A percentile compares a stretch with the other conserved stretches of the same genome.
These are phyloP conservation scores for Babesia caballi DNA, from an alignment of 169 alveolate genomes.

Conservation along the genomic window DNA sequence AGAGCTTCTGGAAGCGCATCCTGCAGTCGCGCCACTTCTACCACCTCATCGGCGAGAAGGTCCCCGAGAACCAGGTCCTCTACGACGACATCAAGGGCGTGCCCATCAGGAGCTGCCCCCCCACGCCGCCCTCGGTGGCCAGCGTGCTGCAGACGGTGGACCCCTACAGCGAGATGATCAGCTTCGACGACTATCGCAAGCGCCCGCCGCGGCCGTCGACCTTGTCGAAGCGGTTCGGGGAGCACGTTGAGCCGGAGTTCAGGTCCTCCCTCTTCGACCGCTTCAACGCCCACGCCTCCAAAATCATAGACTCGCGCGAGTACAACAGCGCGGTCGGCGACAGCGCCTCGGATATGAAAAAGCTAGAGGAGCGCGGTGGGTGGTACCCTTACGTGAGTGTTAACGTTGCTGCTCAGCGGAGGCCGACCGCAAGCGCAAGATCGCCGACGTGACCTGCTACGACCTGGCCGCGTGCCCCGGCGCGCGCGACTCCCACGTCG, in stretches of 20 bases:
- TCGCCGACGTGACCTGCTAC: slow-evolving; percentile 19
- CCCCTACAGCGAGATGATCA: slow-evolving; percentile 30
- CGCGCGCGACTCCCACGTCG: background rate
- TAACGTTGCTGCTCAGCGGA: slow-evolving; percentile 23
- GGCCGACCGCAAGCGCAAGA: slow-evolving; percentile 41
- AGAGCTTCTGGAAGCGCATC: slow-evolving; percentile 60
- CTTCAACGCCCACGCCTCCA: slow-evolving; percentile 48
- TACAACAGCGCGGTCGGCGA: background rate
- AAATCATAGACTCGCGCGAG: slow-evolving; percentile 25
- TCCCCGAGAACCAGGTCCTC: slow-evolving; percentile 41
- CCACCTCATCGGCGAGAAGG: slow-evolving; percentile 51
- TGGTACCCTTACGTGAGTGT: background rate
- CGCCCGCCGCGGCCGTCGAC: background rate
- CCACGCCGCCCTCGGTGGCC: slow-evolving; percentile 4
- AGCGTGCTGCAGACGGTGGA: slow-evolving; percentile 26
- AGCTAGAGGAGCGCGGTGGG: slow-evolving; percentile 38
- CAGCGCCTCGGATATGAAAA: background rate
- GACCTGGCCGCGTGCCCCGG: slow-evolving; percentile 1
- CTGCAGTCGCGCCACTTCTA: slow-evolving; percentile 56
- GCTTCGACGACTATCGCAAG: slow-evolving; percentile 27
- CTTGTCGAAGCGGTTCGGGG: slow-evolving; percentile 22
- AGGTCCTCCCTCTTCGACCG: slow-evolving; percentile 38
- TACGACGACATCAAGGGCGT: slow-evolving; percentile 63
- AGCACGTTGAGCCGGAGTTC: slow-evolving; percentile 5
- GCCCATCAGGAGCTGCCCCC: slow-evolving; percentile 18